Evolutionary conservation across 164 flowering plant species (phyloP).

Genomic region (Amborella trichopoda): DNA sequence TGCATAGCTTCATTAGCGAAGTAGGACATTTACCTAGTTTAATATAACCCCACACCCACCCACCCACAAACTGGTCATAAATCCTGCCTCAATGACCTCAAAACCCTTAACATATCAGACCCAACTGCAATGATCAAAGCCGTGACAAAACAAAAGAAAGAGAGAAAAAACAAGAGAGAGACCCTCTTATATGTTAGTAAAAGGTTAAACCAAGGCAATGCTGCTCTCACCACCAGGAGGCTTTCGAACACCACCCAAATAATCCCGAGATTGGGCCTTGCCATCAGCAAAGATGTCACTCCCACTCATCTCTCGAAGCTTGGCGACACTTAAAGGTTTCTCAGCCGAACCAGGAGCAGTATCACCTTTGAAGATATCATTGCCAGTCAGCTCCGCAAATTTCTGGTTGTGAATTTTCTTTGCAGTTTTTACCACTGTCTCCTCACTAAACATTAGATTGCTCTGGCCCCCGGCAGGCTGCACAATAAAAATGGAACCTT

Average conservation of each 20-base stretch:
- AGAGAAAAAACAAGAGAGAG: too few relatives aligned
- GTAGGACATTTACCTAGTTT: too few relatives aligned
- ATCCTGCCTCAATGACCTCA: too few relatives aligned
- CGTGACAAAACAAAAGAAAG: too few relatives aligned
- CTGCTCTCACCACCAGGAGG: conserved; percentile 99
- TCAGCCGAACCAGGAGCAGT: conserved; percentile 63
- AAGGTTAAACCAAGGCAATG: conserved; percentile 67
- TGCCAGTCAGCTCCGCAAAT: conserved; percentile 75
- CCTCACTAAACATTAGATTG: conserved; percentile 13
- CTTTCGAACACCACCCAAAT: conserved; percentile 88
- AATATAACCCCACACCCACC: too few relatives aligned
- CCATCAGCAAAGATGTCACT: conserved; percentile 89
- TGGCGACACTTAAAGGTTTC: conserved; percentile 71
- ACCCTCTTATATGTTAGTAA: too few relatives aligned
- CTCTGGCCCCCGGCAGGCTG: conserved; percentile 1
- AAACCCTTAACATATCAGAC: too few relatives aligned
- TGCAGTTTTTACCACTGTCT: conserved; percentile 51
- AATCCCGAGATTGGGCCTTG: conserved; percentile 57
- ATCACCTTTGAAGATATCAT: conserved; percentile 82
- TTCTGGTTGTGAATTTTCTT: conserved; percentile 79
- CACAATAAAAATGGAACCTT: too few relatives aligned
- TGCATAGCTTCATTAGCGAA: too few relatives aligned
- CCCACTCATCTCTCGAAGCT: conserved; percentile 85
- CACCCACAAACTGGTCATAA: too few relatives aligned
- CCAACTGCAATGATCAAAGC: too few relatives aligned